Conservation (phyloP, 176 grass and related monocot species). For the Oryza punctata region DNA sequence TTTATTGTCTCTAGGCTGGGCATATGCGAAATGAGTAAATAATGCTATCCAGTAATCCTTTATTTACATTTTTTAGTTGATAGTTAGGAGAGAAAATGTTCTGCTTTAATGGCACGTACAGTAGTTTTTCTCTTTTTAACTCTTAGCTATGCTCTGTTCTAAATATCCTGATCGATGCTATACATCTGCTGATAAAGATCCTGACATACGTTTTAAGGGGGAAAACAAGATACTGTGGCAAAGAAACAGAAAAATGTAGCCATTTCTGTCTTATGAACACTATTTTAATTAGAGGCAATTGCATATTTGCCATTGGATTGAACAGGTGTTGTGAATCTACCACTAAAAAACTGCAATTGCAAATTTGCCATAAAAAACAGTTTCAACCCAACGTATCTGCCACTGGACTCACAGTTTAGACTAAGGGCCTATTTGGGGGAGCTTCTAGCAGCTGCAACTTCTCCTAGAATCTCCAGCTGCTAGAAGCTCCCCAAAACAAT, state of each 20-base stretch:
- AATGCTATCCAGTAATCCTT: neutral
- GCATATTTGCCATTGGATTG: too few species aligned
- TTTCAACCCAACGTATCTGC: too few species aligned
- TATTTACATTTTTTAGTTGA: slow-evolving; percentile 6
- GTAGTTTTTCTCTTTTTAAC: too few species aligned
- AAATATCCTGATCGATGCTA: neutral
- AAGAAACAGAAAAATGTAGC: neutral
- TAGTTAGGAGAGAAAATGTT: neutral
- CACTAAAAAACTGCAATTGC: too few species aligned
- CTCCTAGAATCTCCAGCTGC: too few species aligned
- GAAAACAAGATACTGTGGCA: neutral
- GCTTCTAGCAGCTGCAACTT: too few species aligned
- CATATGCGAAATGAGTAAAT: neutral
- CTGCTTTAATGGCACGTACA: neutral
- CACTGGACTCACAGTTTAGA: too few species aligned
- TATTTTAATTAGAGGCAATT: too few species aligned
- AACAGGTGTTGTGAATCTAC: too few species aligned
- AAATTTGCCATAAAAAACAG: too few species aligned
- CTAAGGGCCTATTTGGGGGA: too few species aligned
- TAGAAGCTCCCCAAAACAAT: too few species aligned
- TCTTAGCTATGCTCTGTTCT: neutral
- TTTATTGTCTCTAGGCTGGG: slow-evolving; percentile 30
- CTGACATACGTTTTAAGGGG: neutral
- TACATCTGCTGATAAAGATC: neutral
- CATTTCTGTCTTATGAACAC: neutral